Evolutionary conservation across 192 early-diverging fungal genomes (phyloP).

Genomic region (Mortierella antarctica): DNA sequence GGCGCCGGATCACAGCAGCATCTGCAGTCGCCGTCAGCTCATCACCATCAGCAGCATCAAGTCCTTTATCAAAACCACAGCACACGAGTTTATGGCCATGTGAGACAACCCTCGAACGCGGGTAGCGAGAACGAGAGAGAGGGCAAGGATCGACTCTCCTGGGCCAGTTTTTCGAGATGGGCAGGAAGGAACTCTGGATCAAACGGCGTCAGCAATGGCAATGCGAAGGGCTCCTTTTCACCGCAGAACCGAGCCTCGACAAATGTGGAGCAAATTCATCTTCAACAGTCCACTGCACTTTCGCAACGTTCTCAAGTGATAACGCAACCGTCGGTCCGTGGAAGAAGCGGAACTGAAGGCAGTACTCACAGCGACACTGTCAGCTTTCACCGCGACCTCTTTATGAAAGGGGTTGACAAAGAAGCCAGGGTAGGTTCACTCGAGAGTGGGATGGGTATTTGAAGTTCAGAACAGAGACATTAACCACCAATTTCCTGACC

Average conservation of each 20-base stretch:
- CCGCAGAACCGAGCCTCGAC: conserved; percentile 1
- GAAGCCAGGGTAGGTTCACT: conserved; percentile 22
- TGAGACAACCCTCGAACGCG: conserved; percentile 30
- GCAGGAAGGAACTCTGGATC: conserved; percentile 17
- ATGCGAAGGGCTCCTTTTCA: conserved; percentile 9
- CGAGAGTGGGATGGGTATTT: neutral
- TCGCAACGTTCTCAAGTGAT: neutral
- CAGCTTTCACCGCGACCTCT: conserved; percentile 68
- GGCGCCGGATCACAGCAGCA: conserved; percentile 35
- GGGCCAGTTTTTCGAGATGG: conserved; percentile 47
- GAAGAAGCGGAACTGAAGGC: conserved; percentile 15
- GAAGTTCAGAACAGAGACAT: neutral
- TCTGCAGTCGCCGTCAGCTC: neutral
- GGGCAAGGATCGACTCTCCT: conserved; percentile 33
- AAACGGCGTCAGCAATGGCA: neutral
- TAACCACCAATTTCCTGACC: neutral
- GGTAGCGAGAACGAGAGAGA: conserved; percentile 34
- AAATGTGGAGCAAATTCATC: conserved; percentile 1
- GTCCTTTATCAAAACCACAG: conserved; percentile 1
- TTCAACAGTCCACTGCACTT: neutral
- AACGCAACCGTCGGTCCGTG: conserved; percentile 2
- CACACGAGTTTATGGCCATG: conserved; percentile 3
- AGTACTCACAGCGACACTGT: conserved; percentile 44
- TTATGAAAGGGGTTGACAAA: conserved; percentile 66
- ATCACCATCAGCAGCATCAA: conserved; percentile 23